Evolutionary conservation across 2,329 filamentous ascomycete species (phyloP).

Genomic region (Paecilomyces sp.): DNA sequence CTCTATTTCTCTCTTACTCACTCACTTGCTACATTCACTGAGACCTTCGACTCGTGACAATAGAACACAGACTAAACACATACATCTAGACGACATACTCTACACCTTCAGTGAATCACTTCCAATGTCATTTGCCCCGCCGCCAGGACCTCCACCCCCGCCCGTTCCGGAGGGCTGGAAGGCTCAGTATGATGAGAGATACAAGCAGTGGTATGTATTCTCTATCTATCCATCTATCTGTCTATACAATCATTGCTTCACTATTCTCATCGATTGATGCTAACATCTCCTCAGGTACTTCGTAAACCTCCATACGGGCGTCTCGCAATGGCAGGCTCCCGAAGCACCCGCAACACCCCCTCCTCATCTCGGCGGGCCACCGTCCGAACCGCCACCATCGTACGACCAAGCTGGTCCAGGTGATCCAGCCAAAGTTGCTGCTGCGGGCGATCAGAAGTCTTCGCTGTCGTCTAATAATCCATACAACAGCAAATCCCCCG

Average conservation of each 20-base stretch:
- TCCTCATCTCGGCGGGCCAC: conserved; percentile 38
- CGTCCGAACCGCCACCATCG: conserved; percentile 38
- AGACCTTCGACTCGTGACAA: too few species aligned
- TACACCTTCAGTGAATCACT: not conserved
- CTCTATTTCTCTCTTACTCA: too few species aligned
- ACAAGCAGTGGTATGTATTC: conserved; percentile 65
- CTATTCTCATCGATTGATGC: not conserved
- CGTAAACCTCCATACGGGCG: conserved; percentile 79
- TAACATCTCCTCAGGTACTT: conserved; percentile 61
- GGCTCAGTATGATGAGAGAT: conserved; percentile 77
- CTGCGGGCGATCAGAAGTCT: conserved; percentile 37
- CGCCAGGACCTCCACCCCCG: conserved; percentile 49
- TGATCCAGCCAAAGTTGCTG: conserved; percentile 28
- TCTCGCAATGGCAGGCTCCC: conserved; percentile 85
- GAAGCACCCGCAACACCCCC: conserved; percentile 67
- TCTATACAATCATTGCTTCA: conserved; percentile 6
- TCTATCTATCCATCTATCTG: not conserved
- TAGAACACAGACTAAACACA: too few species aligned
- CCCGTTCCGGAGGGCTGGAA: conserved; percentile 73
- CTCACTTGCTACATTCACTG: too few species aligned
- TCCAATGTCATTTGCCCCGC: conserved; percentile 33
- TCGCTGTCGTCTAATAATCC: conserved; percentile 63
- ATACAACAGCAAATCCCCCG: conserved; percentile 40
- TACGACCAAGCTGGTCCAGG: conserved; percentile 54
- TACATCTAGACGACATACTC: too few species aligned